Evolutionary conservation across 768 basidiomycete species (phyloP), one percentile per base, ranked within the genome.

Genomic region (Boletus sp.): DNA sequence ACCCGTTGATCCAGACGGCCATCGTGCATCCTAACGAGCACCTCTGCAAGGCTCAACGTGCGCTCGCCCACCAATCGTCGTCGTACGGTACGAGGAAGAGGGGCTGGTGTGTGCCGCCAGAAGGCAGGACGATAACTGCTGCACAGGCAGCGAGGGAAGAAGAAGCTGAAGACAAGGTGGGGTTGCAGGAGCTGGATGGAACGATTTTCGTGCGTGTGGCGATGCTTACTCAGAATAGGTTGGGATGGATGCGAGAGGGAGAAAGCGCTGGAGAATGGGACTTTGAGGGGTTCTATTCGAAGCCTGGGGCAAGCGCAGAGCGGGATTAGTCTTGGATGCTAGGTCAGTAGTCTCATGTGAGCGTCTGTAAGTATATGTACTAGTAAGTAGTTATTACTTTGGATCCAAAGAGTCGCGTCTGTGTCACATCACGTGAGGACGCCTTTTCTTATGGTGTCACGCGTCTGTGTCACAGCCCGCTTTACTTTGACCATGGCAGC

Each of bases 181-280:
- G 66, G 15, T 33, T 64, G 29, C 47, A 60, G 32, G 58, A 55
- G 25, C 61, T 81, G 21, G 87, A 88, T 64, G 85, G 85, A 6
- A 80, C 82, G n/a, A 46, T 90, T 39, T 90, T 89, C 65, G 59
- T 83, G 25, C 73, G 85, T 32, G 74, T 74, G 0, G 85, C 84
- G 13, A 73, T 73, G 39, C 63, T 85, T 63, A 81, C 80, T 10
- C 73, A 77, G 50, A 70, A 76, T 55, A 67, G 68, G 33, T 38
- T 74, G 55, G 70, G 74, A 13, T 74, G 73, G 73, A 69, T 74
- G 37, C 64, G 75, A 38, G 77, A 81, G 47, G 77, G 75, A 1
- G 70, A 69, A 51, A 46, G 44, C 0, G 51, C 39, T 5, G 64
- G 69, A 29, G 38, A 37, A 1, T 70, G 68, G 69, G 58, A 69